These are phyloP conservation scores for Cordyceps javanica DNA, from an alignment of 2,329 filamentous ascomycete genomes.

Conservation along the genomic window DNA sequence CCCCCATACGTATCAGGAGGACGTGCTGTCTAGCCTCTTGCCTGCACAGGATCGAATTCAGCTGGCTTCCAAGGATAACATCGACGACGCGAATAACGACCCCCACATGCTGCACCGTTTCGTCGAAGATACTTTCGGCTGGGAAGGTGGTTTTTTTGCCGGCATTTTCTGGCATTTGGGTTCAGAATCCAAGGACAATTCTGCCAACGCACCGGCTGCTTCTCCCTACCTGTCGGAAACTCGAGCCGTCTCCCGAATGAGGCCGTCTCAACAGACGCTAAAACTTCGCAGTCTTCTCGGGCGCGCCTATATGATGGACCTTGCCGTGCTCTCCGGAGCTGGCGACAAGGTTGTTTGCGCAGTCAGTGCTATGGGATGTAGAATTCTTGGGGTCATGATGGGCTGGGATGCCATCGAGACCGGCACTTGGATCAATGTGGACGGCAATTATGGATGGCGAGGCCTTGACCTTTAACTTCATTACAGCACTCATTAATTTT, in stretches of 20 bases:
- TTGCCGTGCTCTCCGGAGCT: conserved; percentile 63
- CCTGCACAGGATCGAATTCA: conserved; percentile 72
- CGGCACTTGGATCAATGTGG: conserved; percentile 71
- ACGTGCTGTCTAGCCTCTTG: conserved; percentile 52
- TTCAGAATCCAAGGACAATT: conserved; percentile 34
- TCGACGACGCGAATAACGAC: conserved; percentile 35
- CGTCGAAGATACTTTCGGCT: conserved; percentile 71
- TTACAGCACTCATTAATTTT: conserved; percentile 19
- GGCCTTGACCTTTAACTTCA: conserved; percentile 26
- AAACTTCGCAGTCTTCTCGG: conserved; percentile 67
- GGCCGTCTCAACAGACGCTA: conserved; percentile 49
- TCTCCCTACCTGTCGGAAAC: conserved; percentile 19
- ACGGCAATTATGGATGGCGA: conserved; percentile 59
- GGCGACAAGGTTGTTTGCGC: conserved; percentile 71
- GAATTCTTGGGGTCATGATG: conserved; percentile 77
- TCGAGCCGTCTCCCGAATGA: conserved; percentile 21
- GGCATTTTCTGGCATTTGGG: conserved; percentile 78
- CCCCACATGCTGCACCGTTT: conserved; percentile 54
- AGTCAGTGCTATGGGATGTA: conserved; percentile 66
- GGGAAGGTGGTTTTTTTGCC: conserved; percentile 83
- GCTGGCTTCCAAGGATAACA: conserved; percentile 58
- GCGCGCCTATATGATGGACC: conserved; percentile 74
- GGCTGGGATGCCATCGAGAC: conserved; percentile 67
- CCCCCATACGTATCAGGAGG: conserved; percentile 62
- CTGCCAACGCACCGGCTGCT: conserved; percentile 26